Base-by-base conservation (phyloP, 176 grass and related monocot genomes). In the Hordeum marinum region DNA sequence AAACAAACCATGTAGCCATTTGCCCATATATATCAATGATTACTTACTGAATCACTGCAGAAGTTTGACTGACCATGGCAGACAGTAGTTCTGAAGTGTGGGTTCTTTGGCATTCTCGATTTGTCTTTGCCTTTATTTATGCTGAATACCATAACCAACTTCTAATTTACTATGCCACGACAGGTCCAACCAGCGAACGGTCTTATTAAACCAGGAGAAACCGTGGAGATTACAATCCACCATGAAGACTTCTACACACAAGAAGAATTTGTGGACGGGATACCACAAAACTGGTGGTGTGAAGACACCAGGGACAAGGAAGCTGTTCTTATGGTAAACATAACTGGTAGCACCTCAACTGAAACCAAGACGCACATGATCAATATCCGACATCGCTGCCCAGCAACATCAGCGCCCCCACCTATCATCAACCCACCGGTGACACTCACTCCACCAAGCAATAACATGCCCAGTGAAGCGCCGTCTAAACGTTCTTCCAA, bases 271-370 rank as follows among this genome's bases (percentile, higher is more conserved):
- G 85, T 93, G 3, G 96, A 98, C 32, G 96, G 96, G 40, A 90
- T 94, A 85, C 96, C 96, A n/a, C 96, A 94, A 75, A 95, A 90
- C 46, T 95, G 87, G 90, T 95, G 96, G 96, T 90, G 91, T 20
- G 96, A 95, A 83, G 91, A 95, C 67, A 95, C 91, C 5, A 87
- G 93, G 69, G 93, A 98, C 46, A 94, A 94, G 80, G 93, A 95
- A 79, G 83, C 85, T 37, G 57, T 92, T 35, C 85, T 98, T 46
- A 78, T 23, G 67, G 64, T 95, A 78, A 95, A 84, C 63, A 69
- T 98, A 65, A 89, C 85, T 25, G 93, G 96, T 54, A 90, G 87
- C 62, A 83, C 86, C 32, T 94, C 96, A 32, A 94, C 93, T 1
- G 73, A 90, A 32, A 89, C 81, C 46, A 93, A 58, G 68, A 90